Evolutionary conservation across 495 filamentous ascomycete genomes (phyloP).

Genomic region (Cercophora samala): DNA sequence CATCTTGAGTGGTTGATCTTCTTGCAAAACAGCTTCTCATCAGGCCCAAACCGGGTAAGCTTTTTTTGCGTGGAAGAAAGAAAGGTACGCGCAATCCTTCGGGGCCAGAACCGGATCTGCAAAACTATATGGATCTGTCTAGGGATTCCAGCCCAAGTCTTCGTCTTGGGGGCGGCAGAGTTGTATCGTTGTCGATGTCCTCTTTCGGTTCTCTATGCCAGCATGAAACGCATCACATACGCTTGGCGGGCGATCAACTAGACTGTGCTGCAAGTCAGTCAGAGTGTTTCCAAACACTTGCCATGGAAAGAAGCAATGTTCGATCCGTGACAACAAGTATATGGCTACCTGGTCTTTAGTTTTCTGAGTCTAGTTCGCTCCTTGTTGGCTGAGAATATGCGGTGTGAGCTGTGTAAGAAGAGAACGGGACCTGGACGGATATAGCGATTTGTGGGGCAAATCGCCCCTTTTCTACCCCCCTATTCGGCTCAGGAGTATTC

Average conservation of each 20-base stretch:
- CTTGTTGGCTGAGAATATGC: neutral
- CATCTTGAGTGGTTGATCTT: conserved; percentile 41
- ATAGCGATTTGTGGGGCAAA: neutral
- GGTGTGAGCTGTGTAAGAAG: neutral
- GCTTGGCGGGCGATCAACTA: conserved; percentile 10
- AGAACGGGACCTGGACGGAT: neutral
- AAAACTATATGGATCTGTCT: neutral
- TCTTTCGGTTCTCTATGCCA: conserved; percentile 10
- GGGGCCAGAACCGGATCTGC: neutral
- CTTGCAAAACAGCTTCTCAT: neutral
- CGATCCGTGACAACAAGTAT: neutral
- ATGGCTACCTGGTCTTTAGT: neutral
- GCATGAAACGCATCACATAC: conserved; percentile 13
- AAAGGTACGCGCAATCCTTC: neutral
- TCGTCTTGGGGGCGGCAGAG: neutral
- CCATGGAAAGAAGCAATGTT: neutral
- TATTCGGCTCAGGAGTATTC: neutral
- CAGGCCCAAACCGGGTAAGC: neutral
- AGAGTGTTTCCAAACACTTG: neutral
- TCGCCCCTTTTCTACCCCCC: neutral
- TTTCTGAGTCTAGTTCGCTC: neutral
- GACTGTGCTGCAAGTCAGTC: neutral
- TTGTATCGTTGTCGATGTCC: neutral
- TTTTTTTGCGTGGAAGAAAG: neutral
- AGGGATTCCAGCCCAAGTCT: neutral